Evolutionary conservation across 495 filamentous ascomycete genomes (phyloP).

Genomic region (Chaetomidium leptoderma): DNA sequence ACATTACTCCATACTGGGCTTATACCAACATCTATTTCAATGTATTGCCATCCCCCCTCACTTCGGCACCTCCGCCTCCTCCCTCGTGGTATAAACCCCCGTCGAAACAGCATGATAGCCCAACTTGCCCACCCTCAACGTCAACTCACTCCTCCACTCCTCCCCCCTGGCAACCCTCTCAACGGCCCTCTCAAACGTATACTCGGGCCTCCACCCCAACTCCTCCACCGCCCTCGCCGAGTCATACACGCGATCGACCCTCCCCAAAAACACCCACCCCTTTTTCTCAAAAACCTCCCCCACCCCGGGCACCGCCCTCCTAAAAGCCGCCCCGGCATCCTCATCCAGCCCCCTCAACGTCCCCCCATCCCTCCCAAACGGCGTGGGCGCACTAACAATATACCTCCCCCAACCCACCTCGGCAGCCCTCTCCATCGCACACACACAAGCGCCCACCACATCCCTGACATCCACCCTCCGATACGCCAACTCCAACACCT

Average conservation of each 20-base stretch:
- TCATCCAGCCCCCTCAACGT: conserved; percentile 11
- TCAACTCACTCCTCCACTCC: conserved; percentile 30
- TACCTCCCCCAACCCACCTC: conserved; percentile 20
- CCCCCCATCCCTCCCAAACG: conserved; percentile 15
- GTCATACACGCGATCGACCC: conserved; percentile 34
- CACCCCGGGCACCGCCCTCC: neutral
- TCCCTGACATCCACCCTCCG: conserved; percentile 30
- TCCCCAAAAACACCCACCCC: conserved; percentile 24
- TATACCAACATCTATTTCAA: too few relatives aligned
- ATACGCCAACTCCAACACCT: conserved; percentile 32
- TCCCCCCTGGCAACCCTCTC: conserved; percentile 22
- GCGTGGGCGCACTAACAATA: conserved; percentile 26
- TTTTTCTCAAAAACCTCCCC: conserved; percentile 21
- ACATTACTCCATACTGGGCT: too few relatives aligned
- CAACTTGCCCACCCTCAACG: conserved; percentile 24
- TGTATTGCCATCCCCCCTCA: too few relatives aligned
- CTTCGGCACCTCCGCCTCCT: neutral
- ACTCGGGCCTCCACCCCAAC: conserved; percentile 27
- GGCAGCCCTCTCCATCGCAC: conserved; percentile 18
- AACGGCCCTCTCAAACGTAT: conserved; percentile 27
- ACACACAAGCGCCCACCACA: conserved; percentile 26
- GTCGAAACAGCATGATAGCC: conserved; percentile 29
- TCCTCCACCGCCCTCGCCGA: conserved; percentile 23
- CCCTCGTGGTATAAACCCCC: conserved; percentile 30
- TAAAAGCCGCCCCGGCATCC: conserved; percentile 14